These are phyloP conservation scores for Telfairia occidentalis DNA, from an alignment of 331 rosid species.

Conservation along the genomic window DNA sequence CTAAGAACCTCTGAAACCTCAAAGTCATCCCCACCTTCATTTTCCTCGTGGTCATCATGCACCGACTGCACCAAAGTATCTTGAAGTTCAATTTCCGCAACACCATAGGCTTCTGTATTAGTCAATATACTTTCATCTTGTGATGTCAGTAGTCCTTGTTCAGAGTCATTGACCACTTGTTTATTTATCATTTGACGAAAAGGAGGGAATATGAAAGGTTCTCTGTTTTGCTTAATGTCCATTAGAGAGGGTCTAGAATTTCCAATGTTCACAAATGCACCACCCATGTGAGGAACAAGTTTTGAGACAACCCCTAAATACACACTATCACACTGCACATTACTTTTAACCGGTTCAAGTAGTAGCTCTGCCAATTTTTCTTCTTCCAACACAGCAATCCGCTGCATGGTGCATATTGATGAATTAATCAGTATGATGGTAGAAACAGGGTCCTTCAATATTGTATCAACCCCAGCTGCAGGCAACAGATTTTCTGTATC, in stretches of 20 bases:
- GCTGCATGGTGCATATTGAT: constrained; percentile 97
- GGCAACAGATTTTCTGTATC: constrained; percentile 35
- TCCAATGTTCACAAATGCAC: constrained; percentile 88
- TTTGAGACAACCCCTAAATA: constrained; percentile 76
- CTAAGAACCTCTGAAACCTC: constrained; percentile 55
- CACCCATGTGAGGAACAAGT: constrained; percentile 93
- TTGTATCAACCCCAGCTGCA: constrained; percentile 35
- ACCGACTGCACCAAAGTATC: constrained; percentile 31
- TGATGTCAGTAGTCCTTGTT: constrained; percentile 19
- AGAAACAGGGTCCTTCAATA: constrained; percentile 45
- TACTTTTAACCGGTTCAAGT: constrained; percentile 86
- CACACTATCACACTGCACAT: constrained; percentile 88
- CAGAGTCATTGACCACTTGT: constrained; percentile 24
- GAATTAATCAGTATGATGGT: constrained; percentile 69
- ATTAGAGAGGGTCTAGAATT: constrained; percentile 65
- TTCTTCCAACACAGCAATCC: constrained; percentile 86
- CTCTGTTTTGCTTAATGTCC: constrained; percentile 70
- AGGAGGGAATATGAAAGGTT: constrained; percentile 89
- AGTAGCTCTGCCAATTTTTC: constrained; percentile 70
- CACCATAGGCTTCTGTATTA: constrained; percentile 24
- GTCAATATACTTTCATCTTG: constrained; percentile 28
- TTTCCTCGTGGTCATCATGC: constrained; percentile 44
- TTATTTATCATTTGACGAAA: constrained; percentile 47
- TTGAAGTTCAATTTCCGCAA: constrained; percentile 31
- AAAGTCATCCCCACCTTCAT: constrained; percentile 63